Evolutionary conservation across 192 early-diverging fungal species (phyloP).

Genomic region (Coemansia sp.): DNA sequence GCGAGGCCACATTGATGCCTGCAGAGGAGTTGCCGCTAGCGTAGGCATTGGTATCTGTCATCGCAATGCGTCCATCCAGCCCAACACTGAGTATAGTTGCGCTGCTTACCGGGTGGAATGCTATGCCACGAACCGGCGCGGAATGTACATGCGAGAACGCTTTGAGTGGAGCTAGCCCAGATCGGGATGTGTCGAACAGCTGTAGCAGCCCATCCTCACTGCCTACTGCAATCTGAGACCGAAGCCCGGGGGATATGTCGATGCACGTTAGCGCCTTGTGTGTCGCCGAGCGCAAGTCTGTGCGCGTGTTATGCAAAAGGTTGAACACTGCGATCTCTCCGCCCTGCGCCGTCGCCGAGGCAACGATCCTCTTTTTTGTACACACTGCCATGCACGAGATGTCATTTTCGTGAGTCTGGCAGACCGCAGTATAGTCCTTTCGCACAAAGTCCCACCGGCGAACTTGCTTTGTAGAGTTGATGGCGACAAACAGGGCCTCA

Average conservation of each 20-base stretch:
- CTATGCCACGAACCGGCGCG: constrained; percentile 35
- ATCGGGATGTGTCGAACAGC: constrained; percentile 44
- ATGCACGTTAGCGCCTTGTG: constrained; percentile 39
- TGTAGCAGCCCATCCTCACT: constrained; percentile 50
- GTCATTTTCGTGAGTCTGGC: constrained; percentile 42
- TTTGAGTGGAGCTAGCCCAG: constrained; percentile 22
- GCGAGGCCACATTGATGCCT: constrained; percentile 8
- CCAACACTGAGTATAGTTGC: constrained; percentile 24
- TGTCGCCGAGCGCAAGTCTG: constrained; percentile 38
- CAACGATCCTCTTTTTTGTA: constrained; percentile 31
- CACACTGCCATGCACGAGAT: constrained; percentile 50
- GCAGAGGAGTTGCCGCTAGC: constrained; percentile 8
- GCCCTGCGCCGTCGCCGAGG: constrained; percentile 33
- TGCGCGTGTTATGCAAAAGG: constrained; percentile 38
- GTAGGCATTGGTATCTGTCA: constrained; percentile 30
- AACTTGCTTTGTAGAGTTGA: constrained; percentile 39
- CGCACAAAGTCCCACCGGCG: constrained; percentile 46
- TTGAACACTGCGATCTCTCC: constrained; percentile 50
- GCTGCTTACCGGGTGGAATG: constrained; percentile 18
- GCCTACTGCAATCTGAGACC: constrained; percentile 33
- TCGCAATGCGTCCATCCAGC: constrained; percentile 28
- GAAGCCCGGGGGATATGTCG: constrained; percentile 24
- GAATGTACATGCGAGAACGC: constrained; percentile 29
- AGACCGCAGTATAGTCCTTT: constrained; percentile 21
- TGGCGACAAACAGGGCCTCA: constrained; percentile 37